Evolutionary conservation across 345 rosid genomes (phyloP).

Genomic region (Carallia pectinifolia): DNA sequence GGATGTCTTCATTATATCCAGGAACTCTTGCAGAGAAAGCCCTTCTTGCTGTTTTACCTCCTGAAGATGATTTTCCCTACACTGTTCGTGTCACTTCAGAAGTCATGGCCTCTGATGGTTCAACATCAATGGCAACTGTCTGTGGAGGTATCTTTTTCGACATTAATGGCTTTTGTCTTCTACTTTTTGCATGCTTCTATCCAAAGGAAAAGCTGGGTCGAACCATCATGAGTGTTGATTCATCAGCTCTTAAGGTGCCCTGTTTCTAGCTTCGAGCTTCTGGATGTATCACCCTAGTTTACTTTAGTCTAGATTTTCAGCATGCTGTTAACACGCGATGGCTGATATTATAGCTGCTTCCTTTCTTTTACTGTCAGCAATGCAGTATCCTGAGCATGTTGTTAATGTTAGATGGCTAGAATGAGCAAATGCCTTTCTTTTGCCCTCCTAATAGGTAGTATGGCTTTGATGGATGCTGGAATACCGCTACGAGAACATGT

Average conservation of each 20-base stretch:
- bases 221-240: neutral
- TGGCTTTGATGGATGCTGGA: constrained; percentile 99
- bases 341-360: no score
- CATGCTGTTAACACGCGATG: no score
- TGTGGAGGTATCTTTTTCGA: constrained; percentile 70
- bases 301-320: no score
- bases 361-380: no score
- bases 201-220: neutral
- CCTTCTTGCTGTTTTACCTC: constrained; percentile 81
- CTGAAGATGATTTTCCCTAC: constrained; percentile 74
- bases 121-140: constrained; percentile 97
- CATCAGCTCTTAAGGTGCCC: no score
- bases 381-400: neutral
- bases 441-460: constrained; percentile 59
- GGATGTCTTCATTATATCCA: constrained; percentile 27
- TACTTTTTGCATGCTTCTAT: constrained; percentile 11
- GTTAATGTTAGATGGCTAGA: constrained; percentile 7
- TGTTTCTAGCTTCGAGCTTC: no score
- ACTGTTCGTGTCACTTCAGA: constrained; percentile 88
- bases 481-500: constrained; percentile 82
- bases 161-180: neutral
- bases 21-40: constrained; percentile 99
- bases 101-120: constrained; percentile 99
- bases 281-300: no score
- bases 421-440: constrained; percentile 14